Conservation (phyloP, 2,329 filamentous ascomycete genomes). For the Pseudogymnoascus sp. region DNA sequence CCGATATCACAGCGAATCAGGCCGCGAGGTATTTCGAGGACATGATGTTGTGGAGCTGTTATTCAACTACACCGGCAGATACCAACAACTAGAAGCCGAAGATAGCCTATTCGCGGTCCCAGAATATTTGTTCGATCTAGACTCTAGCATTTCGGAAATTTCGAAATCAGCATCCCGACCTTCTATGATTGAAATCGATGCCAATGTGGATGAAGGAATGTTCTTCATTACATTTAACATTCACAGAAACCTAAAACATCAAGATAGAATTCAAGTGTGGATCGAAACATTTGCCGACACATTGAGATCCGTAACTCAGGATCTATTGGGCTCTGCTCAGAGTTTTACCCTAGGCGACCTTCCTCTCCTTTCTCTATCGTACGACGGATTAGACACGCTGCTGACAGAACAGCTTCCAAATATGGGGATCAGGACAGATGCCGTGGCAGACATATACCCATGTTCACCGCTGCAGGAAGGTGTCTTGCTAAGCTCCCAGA, state of each 20-base stretch:
- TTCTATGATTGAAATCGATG: conserved; percentile 7
- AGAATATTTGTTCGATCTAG: not conserved
- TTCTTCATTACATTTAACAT: not conserved
- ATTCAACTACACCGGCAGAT: conserved; percentile 41
- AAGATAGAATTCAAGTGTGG: conserved; percentile 10
- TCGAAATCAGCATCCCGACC: not conserved
- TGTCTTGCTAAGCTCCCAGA: conserved; percentile 20
- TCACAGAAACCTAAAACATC: conserved; percentile 8
- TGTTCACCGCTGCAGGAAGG: conserved; percentile 30
- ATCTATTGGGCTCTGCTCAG: not conserved
- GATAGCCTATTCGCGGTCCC: conserved; percentile 27
- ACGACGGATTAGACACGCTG: conserved; percentile 33
- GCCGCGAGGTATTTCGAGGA: conserved; percentile 22
- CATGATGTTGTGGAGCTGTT: conserved; percentile 37
- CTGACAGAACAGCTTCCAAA: not conserved
- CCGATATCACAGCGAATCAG: not conserved
- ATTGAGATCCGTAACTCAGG: not conserved
- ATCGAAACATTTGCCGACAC: conserved; percentile 1
- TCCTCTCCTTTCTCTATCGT: conserved; percentile 36
- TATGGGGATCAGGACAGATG: conserved; percentile 14
- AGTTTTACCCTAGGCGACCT: conserved; percentile 35
- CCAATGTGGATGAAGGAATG: not conserved
- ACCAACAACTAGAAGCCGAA: conserved; percentile 36
- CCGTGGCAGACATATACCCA: conserved; percentile 32
- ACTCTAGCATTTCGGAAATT: not conserved